Evolutionary conservation across 2,329 filamentous ascomycete genomes (phyloP), one percentile per base, ranked within the genome.

Genomic region (Apiospora koreana): DNA sequence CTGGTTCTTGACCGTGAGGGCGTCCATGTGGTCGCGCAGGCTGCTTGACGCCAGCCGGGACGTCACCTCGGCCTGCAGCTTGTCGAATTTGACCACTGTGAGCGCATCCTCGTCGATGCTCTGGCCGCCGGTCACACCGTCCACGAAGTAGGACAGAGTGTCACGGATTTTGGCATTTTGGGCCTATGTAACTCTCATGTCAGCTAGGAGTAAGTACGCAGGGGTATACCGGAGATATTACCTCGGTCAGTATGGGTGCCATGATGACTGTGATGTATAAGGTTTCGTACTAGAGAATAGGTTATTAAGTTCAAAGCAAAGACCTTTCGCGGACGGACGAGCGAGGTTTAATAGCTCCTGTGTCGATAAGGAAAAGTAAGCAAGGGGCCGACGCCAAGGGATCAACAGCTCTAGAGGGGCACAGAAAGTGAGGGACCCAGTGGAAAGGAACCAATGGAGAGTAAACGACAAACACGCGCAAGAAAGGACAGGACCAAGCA

Each of bases 1-100:
- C 70, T 71, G 70, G 54, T 71, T 67, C 58, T 67, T 67, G 62
- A 68, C 69, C 45, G 41, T 67, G 23, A 71, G 25, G 23, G 68
- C 43, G 45, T 69, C 68, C 67, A 62, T 68, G 46, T 69, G 70
- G 54, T 68, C 31, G 6, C 54, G 16, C 2, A 62, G 54, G 28
- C 54, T 62, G 18, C 18, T 62, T 18, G 28, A 21, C 28, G 7
- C 54, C 18, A 62, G 54, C 18, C 54, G 54, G 1, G 54, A 62
- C 8, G 16, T 28, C 6, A 62, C 54, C 9, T 62, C 54, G 21
- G 54, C 18, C 28, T 28, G 54, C 16, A 62, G 8, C 7, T 35
- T 21, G 45, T 71, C 70, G 38, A 67, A 28, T 38, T 43, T 69
- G 14, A 64, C 64, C 42, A 67, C 42, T 12, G 64, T 69, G 35